Percentiles rank a stretch among this genome's conserved stretches.
Conservation (phyloP, 352 stramenopile species). For the Globisporangium yorkense region DNA sequence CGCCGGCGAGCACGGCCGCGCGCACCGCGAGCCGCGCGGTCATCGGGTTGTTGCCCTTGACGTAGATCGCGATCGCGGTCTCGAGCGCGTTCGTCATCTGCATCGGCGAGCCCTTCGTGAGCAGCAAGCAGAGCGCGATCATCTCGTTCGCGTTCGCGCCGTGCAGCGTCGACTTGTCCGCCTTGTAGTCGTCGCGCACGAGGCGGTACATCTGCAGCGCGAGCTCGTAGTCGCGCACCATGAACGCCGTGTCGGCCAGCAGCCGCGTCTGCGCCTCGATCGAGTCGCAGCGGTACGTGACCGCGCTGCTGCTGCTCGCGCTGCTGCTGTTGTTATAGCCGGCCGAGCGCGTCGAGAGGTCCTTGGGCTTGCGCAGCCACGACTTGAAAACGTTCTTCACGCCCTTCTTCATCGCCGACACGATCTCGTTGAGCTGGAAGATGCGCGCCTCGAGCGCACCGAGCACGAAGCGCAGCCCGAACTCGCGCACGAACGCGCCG, state of each 20-base stretch:
- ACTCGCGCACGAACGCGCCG: slow-evolving; percentile 66
- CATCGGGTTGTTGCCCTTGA: slow-evolving; percentile 38
- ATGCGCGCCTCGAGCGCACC: slow-evolving; percentile 79
- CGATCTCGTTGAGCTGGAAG: slow-evolving; percentile 81
- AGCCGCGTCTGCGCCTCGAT: slow-evolving; percentile 89
- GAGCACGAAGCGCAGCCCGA: slow-evolving; percentile 74
- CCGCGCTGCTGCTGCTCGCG: slow-evolving; percentile 6
- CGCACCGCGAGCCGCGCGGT: slow-evolving; percentile 59
- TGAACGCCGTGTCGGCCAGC: slow-evolving; percentile 86
- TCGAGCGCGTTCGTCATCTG: slow-evolving; percentile 85
- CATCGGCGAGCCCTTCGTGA: slow-evolving; percentile 72
- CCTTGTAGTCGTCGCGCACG: slow-evolving; percentile 88
- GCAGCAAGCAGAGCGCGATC: slow-evolving; percentile 79
- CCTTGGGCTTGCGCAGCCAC: slow-evolving; percentile 87
- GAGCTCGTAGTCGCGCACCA: slow-evolving; percentile 87
- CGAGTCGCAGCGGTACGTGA: slow-evolving; percentile 74
- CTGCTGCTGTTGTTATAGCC: slow-evolving; percentile 7
- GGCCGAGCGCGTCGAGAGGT: slow-evolving; percentile 30
- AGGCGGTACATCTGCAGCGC: slow-evolving; percentile 89
- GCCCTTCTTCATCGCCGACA: slow-evolving; percentile 88
- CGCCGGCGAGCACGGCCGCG: slow-evolving; percentile 63
- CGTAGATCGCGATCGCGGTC: slow-evolving; percentile 53
- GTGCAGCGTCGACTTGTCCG: slow-evolving; percentile 82
- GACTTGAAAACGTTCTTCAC: slow-evolving; percentile 92
- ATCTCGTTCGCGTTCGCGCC: slow-evolving; percentile 84